Percentiles rank a stretch among this genome's conserved stretches.
Evolutionary conservation across 2,329 filamentous ascomycete species (phyloP).

Genomic region (Claviceps sp.): DNA sequence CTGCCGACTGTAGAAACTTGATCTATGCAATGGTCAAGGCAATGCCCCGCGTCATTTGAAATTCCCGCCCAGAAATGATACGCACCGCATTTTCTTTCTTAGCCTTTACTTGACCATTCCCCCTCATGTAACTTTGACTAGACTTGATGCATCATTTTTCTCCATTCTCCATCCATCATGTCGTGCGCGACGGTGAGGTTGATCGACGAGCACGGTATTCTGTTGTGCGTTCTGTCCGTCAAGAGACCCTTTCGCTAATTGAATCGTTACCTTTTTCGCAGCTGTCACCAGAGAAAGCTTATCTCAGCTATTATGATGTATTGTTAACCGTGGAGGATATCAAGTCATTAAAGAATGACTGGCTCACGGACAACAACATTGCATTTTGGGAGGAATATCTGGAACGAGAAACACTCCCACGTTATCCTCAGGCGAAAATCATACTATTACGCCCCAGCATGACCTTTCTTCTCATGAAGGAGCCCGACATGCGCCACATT

Average conservation of each 20-base stretch:
- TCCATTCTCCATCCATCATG: no score
- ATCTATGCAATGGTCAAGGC: background rate
- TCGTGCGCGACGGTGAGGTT: background rate
- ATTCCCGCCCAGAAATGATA: no score
- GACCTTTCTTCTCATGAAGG: constrained; percentile 81
- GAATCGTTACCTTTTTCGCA: constrained; percentile 18
- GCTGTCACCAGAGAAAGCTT: constrained; percentile 30
- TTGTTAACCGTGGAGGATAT: constrained; percentile 72
- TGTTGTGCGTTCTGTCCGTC: background rate
- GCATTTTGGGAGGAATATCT: constrained; percentile 97
- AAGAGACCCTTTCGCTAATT: background rate
- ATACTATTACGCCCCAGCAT: constrained; percentile 84
- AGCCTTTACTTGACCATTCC: no score
- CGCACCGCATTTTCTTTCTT: no score
- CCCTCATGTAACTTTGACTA: no score
- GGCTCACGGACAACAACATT: constrained; percentile 96
- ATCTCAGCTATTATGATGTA: constrained; percentile 29
- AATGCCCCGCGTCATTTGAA: background rate
- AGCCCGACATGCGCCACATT: constrained; percentile 39
- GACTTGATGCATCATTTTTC: no score
- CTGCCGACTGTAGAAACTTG: background rate
- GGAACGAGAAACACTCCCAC: constrained; percentile 72
- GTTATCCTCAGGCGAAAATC: constrained; percentile 74
- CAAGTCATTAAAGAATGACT: constrained; percentile 77
- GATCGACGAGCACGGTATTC: no score